Conservation (phyloP, 2,329 filamentous ascomycete species). For the Lachnellula arida region DNA sequence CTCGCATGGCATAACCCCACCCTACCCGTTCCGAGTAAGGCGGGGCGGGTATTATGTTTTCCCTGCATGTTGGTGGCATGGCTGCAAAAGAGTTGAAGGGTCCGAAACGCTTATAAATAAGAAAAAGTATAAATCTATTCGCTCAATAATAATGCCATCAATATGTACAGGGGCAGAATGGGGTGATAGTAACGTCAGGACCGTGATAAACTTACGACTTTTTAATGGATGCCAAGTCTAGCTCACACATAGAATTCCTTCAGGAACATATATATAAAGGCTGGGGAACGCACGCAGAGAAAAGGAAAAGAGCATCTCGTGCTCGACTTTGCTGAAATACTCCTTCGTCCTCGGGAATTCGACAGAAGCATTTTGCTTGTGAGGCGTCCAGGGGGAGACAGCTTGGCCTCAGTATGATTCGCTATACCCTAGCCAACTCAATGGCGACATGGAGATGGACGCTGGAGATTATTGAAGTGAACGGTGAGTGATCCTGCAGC, state of each 20-base stretch:
- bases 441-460: neutral
- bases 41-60: neutral
- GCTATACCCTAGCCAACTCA: neutral
- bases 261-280: slow-evolving; percentile 3
- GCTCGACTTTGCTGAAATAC: neutral
- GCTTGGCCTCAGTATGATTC: slow-evolving; percentile 14
- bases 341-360: neutral
- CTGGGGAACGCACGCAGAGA: neutral
- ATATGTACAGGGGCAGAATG: slow-evolving; percentile 1
- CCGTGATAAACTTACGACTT: slow-evolving; percentile 15
- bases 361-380: neutral
- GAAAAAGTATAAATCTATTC: too few relatives aligned
- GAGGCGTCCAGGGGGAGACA: neutral
- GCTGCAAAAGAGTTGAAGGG: neutral
- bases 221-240: neutral
- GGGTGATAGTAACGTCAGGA: slow-evolving; percentile 19
- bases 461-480: neutral
- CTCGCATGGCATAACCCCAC: too few relatives aligned
- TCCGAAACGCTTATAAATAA: neutral
- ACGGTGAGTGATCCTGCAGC: neutral
- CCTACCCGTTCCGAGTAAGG: neutral
- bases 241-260: neutral
- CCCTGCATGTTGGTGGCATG: neutral
- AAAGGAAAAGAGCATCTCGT: neutral
- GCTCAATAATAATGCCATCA: too few relatives aligned